Evolutionary conservation across 305 asterid species (phyloP).

Genomic region (Andrographis paniculata): DNA sequence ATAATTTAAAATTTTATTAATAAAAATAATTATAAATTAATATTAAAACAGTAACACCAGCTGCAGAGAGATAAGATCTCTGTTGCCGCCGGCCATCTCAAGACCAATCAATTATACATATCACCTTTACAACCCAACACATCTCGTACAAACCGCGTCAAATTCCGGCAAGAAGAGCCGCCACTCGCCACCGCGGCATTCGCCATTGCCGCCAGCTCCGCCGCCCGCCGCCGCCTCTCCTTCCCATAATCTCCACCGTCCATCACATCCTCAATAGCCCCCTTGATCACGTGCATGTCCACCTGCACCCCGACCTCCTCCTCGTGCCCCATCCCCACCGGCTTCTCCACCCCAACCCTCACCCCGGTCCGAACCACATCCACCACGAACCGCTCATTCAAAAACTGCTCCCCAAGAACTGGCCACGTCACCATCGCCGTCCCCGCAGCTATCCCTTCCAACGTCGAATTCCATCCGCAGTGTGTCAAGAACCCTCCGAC

Average conservation of each 20-base stretch:
- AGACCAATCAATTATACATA: too few relatives aligned
- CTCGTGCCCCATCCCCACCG: conserved; percentile 34
- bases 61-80: too few relatives aligned
- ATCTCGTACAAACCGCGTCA: neutral
- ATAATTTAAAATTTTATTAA: too few relatives aligned
- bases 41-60: too few relatives aligned
- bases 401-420: conserved; percentile 39
- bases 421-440: conserved; percentile 36
- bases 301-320: conserved; percentile 37
- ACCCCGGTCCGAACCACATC: conserved; percentile 33
- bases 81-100: too few relatives aligned
- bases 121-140: too few relatives aligned
- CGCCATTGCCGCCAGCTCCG: neutral
- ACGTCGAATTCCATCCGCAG: too few relatives aligned
- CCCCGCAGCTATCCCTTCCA: neutral
- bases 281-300: conserved; percentile 23
- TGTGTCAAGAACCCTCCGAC: too few relatives aligned
- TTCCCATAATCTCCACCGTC: conserved; percentile 29
- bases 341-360: conserved; percentile 28
- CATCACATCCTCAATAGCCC: conserved; percentile 35
- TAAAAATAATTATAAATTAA: too few relatives aligned
- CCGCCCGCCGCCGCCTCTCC: conserved; percentile 30
- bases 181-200: neutral
- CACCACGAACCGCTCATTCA: conserved; percentile 36
- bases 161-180: conserved; percentile 1